phyloP scores from a whole-genome alignment of 2,329 filamentous ascomycete species.

The Magnaporthiopsis poae region DNA sequence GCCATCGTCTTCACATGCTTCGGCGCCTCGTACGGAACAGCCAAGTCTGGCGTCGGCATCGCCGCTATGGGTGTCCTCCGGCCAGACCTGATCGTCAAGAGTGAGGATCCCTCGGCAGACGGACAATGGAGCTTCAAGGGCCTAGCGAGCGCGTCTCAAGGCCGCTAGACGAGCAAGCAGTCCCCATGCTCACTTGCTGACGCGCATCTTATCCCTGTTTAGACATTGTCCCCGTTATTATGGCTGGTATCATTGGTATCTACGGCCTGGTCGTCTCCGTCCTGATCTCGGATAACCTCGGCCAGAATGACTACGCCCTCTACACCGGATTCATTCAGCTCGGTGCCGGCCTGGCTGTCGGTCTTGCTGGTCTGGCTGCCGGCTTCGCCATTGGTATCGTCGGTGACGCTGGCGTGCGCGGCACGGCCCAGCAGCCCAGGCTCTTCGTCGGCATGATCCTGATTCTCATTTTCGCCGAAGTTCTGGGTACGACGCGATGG shows the following conservation, averaged over 20 bases:
- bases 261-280: conserved; percentile 86
- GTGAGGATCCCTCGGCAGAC: conserved; percentile 45
- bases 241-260: conserved; percentile 99
- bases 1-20: conserved; percentile 44
- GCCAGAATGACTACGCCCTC: conserved; percentile 56
- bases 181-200: neutral
- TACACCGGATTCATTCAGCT: conserved; percentile 81
- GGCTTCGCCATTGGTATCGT: conserved; percentile 83
- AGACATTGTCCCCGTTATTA: conserved; percentile 99
- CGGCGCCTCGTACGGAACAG: conserved; percentile 91
- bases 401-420: conserved; percentile 79
- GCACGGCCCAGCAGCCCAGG: conserved; percentile 72
- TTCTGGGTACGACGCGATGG: conserved; percentile 60
- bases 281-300: conserved; percentile 70
- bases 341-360: conserved; percentile 71
- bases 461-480: conserved; percentile 99
- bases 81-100: conserved; percentile 98
- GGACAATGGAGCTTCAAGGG: neutral
- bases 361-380: conserved; percentile 72
- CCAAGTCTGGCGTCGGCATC: conserved; percentile 98
- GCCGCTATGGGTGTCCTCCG: conserved; percentile 95
- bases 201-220: neutral
- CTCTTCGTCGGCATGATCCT: conserved; percentile 96
- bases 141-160: too few species aligned
- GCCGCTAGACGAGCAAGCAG: too few species aligned